Percentiles rank a stretch among this genome's conserved stretches.
These are phyloP conservation scores for Trametes punicea DNA, from an alignment of 768 basidiomycete genomes.

Conservation along the genomic window DNA sequence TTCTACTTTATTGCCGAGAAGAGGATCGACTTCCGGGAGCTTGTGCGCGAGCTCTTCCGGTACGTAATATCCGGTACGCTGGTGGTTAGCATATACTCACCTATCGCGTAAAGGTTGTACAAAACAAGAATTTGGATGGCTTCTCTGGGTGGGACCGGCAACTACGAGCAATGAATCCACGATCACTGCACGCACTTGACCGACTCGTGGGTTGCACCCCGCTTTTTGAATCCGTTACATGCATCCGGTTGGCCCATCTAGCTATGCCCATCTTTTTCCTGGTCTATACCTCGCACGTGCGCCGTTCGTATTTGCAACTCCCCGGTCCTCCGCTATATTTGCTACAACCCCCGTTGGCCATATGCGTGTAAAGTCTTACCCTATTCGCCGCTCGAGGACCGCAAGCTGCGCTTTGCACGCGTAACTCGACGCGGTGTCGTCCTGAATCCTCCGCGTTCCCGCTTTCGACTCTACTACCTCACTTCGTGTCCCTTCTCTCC, in stretches of 20 bases:
- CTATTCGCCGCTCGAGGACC: background rate
- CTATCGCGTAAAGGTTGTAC: conserved; percentile 54
- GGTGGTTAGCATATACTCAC: background rate
- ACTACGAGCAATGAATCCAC: conserved; percentile 45
- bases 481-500: background rate
- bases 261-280: conserved; percentile 7
- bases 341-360: background rate
- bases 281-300: conserved; percentile 12
- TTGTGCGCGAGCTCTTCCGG: conserved; percentile 93
- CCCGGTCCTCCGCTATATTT: background rate
- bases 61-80: conserved; percentile 33
- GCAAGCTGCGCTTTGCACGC: no score
- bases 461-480: background rate
- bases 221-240: no score
- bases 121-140: conserved; percentile 98
- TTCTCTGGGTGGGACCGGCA: conserved; percentile 56
- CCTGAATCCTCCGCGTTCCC: background rate
- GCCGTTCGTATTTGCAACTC: background rate
- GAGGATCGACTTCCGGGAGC: conserved; percentile 93
- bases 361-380: conserved; percentile 7
- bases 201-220: no score
- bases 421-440: conserved; percentile 14
- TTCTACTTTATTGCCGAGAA: conserved; percentile 98
- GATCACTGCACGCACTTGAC: background rate
- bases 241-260: conserved; percentile 1